Evolutionary conservation across 805 yeast species (phyloP).

Genomic region (Candida schatavii): DNA sequence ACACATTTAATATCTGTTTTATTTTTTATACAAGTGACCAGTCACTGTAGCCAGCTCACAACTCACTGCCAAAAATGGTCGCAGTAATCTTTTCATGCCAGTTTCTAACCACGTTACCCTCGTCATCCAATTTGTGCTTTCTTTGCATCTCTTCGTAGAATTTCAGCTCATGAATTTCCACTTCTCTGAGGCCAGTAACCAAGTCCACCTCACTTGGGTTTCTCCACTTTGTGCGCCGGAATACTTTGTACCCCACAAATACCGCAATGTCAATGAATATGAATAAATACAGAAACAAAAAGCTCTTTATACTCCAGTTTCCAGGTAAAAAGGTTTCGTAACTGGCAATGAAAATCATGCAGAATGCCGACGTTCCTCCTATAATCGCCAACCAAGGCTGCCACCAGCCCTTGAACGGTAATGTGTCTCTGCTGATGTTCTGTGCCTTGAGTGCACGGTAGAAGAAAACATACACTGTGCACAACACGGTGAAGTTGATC

Average conservation of each 20-base stretch:
- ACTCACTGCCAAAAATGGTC: slow-evolving; percentile 27
- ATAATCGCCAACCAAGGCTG: slow-evolving; percentile 36
- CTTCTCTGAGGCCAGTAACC: slow-evolving; percentile 35
- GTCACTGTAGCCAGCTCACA: not conserved
- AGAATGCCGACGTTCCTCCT: slow-evolving; percentile 27
- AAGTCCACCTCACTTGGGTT: slow-evolving; percentile 35
- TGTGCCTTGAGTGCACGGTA: slow-evolving; percentile 59
- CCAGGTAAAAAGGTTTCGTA: slow-evolving; percentile 42
- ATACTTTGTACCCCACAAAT: slow-evolving; percentile 33
- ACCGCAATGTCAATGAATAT: slow-evolving; percentile 38
- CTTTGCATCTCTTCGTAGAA: slow-evolving; percentile 19
- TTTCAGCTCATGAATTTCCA: slow-evolving; percentile 36
- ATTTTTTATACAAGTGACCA: not conserved
- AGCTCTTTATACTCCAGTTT: slow-evolving; percentile 34
- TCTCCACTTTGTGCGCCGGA: slow-evolving; percentile 35
- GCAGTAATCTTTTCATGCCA: slow-evolving; percentile 15
- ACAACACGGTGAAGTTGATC: slow-evolving; percentile 27
- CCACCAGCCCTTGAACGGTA: slow-evolving; percentile 43
- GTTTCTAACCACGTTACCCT: slow-evolving; percentile 18
- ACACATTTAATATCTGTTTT: not conserved
- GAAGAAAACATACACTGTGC: slow-evolving; percentile 59
- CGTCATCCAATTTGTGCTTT: slow-evolving; percentile 11
- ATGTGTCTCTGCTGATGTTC: slow-evolving; percentile 46
- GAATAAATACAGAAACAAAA: slow-evolving; percentile 43
- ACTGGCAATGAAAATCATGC: slow-evolving; percentile 32